Conservation (phyloP, 1,284 basidiomycete species). For the Apiotrichum siamense region DNA sequence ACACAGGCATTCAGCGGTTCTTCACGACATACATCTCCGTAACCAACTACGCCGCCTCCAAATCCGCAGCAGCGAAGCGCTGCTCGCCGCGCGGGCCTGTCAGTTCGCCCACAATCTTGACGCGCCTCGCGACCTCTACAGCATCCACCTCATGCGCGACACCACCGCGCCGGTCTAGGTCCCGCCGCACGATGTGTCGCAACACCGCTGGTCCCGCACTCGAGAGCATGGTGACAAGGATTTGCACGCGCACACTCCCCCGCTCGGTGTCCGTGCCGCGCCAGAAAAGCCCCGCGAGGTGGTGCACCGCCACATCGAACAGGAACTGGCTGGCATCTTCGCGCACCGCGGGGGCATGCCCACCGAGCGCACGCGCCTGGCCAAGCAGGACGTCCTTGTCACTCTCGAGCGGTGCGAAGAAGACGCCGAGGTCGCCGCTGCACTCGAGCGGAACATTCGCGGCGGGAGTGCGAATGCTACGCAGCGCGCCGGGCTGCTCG, state of each 20-base stretch:
- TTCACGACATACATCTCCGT: too few species aligned
- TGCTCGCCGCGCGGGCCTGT: not conserved
- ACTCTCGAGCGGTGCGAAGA: slow-evolving; percentile 64
- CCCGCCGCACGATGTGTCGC: not conserved
- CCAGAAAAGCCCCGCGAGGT: slow-evolving; percentile 72
- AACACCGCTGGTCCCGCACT: slow-evolving; percentile 5
- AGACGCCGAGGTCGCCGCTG: slow-evolving; percentile 52
- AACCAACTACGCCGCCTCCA: too few species aligned
- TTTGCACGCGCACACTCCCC: slow-evolving; percentile 4
- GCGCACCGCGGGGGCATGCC: slow-evolving; percentile 24
- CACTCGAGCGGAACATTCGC: slow-evolving; percentile 26
- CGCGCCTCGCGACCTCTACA: not conserved
- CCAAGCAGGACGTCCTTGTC: slow-evolving; percentile 60
- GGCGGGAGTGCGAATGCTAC: slow-evolving; percentile 51
- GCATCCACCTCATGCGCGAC: not conserved
- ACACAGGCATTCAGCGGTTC: too few species aligned
- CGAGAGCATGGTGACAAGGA: slow-evolving; percentile 11
- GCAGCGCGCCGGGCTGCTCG: slow-evolving; percentile 60
- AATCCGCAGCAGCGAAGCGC: not conserved
- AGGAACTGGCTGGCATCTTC: slow-evolving; percentile 54
- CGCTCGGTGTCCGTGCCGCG: slow-evolving; percentile 21
- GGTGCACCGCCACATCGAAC: slow-evolving; percentile 67
- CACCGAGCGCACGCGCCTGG: slow-evolving; percentile 47
- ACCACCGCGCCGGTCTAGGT: too few species aligned
- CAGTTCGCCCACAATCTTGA: not conserved